phyloP scores from a whole-genome alignment of 164 flowering plant species.

The Piper betle region DNA sequence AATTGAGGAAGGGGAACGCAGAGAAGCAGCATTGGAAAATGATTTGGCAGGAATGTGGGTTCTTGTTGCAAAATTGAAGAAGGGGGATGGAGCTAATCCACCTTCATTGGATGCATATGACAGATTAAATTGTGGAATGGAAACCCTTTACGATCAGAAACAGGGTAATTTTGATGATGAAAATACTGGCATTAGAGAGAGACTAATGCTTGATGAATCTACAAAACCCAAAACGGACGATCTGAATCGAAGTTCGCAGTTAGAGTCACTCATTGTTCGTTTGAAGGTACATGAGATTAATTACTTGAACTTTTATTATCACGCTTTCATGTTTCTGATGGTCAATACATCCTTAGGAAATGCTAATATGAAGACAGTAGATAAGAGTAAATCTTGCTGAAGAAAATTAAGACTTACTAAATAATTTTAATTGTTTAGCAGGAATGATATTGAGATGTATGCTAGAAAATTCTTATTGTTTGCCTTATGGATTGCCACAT shows the following conservation, averaged over 20 bases:
- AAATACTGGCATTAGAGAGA: constrained; percentile 24
- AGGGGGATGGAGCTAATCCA: constrained; percentile 37
- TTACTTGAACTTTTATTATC: neutral
- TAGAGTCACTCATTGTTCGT: constrained; percentile 71
- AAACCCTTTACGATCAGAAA: constrained; percentile 20
- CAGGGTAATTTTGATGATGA: constrained; percentile 17
- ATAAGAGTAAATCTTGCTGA: neutral
- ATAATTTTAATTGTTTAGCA: neutral
- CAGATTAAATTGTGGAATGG: constrained; percentile 16
- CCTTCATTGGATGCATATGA: constrained; percentile 27
- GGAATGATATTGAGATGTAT: neutral
- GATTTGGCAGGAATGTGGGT: constrained; percentile 99
- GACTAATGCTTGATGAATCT: constrained; percentile 23
- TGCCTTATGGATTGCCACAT: neutral
- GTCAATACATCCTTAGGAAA: neutral
- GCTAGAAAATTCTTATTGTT: neutral
- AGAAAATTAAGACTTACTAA: neutral
- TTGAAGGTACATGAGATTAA: constrained; percentile 45
- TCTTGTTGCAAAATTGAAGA: constrained; percentile 91
- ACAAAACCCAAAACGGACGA: constrained; percentile 23
- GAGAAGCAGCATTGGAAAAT: constrained; percentile 84
- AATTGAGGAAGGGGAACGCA: constrained; percentile 64
- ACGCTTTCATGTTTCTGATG: neutral
- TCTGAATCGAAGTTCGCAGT: constrained; percentile 17
- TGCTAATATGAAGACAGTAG: neutral